phyloP scores from a whole-genome alignment of 1,139 yeast species.

The Saccharomyces hybrid region DNA sequence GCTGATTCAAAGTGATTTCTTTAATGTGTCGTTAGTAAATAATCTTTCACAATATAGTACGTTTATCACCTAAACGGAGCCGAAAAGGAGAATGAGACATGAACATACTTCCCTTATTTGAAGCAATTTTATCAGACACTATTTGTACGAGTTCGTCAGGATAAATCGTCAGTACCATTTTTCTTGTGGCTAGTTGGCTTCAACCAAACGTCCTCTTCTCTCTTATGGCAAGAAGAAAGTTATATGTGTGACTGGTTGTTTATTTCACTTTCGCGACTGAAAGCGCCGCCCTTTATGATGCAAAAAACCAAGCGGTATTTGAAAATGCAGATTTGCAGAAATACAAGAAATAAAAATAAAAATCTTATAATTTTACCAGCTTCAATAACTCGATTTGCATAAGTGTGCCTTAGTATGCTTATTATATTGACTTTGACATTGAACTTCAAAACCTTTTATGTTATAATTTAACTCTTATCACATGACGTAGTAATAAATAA shows the following conservation, averaged over 20 bases:
- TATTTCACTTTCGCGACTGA: background rate
- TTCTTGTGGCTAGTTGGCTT: background rate
- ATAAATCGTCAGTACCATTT: conserved; percentile 6
- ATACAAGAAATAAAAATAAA: no score
- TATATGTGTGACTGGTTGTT: background rate
- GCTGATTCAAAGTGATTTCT: conserved; percentile 13
- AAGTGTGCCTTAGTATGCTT: no score
- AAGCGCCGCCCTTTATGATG: background rate
- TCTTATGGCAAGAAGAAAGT: no score
- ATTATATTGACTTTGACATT: no score
- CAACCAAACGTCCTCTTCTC: background rate
- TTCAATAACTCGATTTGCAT: no score
- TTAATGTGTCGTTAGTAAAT: conserved; percentile 7
- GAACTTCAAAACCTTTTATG: no score
- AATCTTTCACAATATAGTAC: background rate
- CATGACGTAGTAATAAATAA: no score
- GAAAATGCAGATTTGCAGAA: no score
- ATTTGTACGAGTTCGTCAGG: conserved; percentile 28
- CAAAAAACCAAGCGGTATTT: no score
- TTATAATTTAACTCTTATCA: no score
- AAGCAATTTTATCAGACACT: conserved; percentile 26
- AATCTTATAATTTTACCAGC: no score
- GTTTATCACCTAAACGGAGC: background rate
- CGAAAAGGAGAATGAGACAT: background rate
- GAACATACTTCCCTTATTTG: conserved; percentile 25